Base-by-base conservation (phyloP, 1,284 basidiomycete genomes). In the Vanrija humicola region DNA sequence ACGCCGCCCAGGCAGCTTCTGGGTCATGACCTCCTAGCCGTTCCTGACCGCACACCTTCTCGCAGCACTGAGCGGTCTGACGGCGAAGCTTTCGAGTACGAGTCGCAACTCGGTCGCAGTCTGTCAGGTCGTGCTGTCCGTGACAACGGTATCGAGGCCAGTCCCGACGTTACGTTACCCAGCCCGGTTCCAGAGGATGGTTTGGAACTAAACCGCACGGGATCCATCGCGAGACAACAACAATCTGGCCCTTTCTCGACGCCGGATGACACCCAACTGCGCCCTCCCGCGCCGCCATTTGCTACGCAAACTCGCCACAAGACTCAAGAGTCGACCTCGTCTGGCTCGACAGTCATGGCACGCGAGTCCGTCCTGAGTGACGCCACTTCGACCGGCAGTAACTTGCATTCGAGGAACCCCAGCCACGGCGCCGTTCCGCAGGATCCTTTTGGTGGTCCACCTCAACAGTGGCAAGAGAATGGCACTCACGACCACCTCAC, bases 81-180 rank as follows among this genome's bases (percentile, higher is more conserved):
- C 2, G 65, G 56, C 46, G 70, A 72, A 38, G 66, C 70, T 12
- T 76, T 74, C 53, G 73, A 76, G 54, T 76, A 71, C 52, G 72
- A 74, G 49, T 49, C 60, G 5, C 71, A 75, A 50, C 65, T 76
- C 1, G 58, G 68, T 9, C 58, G 74, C 18, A 68, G 63, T 42
- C 42, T 74, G 12, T 74, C 72, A 0, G 66, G 66, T 49, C 64
- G 72, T 6, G 73, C 73, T 1, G 70, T 71, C 12, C 59, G 68
- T 28, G 61, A 58, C 3, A 68, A 62, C 14, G 10, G 38, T 8
- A 16, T 52, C 4, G 60, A 58, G 1, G 7, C 29, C 12, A 51
- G 46, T 16, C 51, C 56, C 12, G 23, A 55, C 9, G 48, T 48
- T 19, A 16, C 56, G 6, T 15, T 48, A 21, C 48, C 60, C 5